Evolutionary conservation across 2,329 filamentous ascomycete genomes (phyloP), one percentile per base, ranked within the genome.

Genomic region (Macrophomina pseudophaseolina): DNA sequence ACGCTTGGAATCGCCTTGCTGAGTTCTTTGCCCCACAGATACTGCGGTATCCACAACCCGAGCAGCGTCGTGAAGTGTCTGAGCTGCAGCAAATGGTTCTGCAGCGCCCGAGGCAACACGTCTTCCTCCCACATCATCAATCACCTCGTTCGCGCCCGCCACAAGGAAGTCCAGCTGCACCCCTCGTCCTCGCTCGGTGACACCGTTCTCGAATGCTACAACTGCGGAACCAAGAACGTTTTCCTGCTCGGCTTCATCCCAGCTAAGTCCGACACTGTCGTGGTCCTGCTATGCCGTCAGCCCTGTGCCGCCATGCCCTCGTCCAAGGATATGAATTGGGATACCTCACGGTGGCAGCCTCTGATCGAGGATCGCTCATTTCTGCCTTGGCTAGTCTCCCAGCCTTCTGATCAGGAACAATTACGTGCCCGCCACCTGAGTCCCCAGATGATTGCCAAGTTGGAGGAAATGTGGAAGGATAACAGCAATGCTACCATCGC

Each of bases 281-380:
- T 99, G 7, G 95, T 99, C 30, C 88, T 99, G 52, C 87, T 99
- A 44, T 99, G 95, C 79, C 93, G 95, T 68, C 95, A 98, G 80
- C 95, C 95, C 54, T 99, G 95, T 79, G 95, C 94, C 40, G 91
- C 95, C 33, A 94, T 92, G 81, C 91, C 94, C 1, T 98, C 95
- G 40, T 94, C 93, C 71, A 99, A 99, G 81, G 95, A 99, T 75
- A 98, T 99, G 94, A 99, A 95, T 78, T 99, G 95, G 95, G 95
- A 99, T 78, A 96, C 94, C 5, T 97, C 94, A 32, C 89, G 94
- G 76, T 99, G 95, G 95, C 94, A 98, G 78, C 95, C 95, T 12
- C 85, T 99, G 67, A 98, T 99, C 70, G 94, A 97, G 79, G 95
- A 99, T 75, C 92, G 95, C 59, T 95, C 93, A 16, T 99, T 99